Evolutionary conservation across 495 filamentous ascomycete genomes (phyloP).

Genomic region (Podospora pseudoanserina): DNA sequence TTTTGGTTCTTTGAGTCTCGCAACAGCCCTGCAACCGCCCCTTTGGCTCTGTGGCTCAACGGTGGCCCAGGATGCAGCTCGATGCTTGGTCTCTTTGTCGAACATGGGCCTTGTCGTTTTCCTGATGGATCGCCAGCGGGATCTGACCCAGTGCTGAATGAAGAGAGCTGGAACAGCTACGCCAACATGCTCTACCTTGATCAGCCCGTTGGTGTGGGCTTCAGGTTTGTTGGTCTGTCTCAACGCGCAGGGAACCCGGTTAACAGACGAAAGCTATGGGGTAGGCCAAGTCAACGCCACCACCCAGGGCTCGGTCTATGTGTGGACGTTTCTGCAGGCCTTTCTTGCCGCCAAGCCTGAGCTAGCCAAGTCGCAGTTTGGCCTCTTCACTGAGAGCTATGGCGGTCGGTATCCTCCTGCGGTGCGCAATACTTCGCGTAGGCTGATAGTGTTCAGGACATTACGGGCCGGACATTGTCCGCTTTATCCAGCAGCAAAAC

Average conservation of each 20-base stretch:
- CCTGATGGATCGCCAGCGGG: constrained; percentile 46
- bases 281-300: not conserved
- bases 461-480: not conserved
- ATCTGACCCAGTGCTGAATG: constrained; percentile 45
- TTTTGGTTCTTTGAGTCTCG: constrained; percentile 55
- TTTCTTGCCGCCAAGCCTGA: not conserved
- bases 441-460: not conserved
- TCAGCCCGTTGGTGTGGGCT: constrained; percentile 56
- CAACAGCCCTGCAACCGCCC: constrained; percentile 46
- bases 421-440: not conserved
- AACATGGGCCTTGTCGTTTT: constrained; percentile 62
- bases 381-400: constrained; percentile 4
- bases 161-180: constrained; percentile 60
- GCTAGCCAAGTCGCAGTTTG: not conserved
- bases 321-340: constrained; percentile 1
- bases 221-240: constrained; percentile 23
- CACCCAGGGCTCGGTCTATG: not conserved
- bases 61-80: constrained; percentile 58
- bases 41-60: constrained; percentile 54
- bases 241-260: not conserved
- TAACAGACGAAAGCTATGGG: constrained; percentile 2
- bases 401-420: not conserved
- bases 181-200: constrained; percentile 34
- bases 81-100: constrained; percentile 59
- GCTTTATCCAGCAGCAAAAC: not conserved